These are phyloP conservation scores for Epichloe glyceriae DNA, from an alignment of 2,329 filamentous ascomycete genomes.

Conservation along the genomic window DNA sequence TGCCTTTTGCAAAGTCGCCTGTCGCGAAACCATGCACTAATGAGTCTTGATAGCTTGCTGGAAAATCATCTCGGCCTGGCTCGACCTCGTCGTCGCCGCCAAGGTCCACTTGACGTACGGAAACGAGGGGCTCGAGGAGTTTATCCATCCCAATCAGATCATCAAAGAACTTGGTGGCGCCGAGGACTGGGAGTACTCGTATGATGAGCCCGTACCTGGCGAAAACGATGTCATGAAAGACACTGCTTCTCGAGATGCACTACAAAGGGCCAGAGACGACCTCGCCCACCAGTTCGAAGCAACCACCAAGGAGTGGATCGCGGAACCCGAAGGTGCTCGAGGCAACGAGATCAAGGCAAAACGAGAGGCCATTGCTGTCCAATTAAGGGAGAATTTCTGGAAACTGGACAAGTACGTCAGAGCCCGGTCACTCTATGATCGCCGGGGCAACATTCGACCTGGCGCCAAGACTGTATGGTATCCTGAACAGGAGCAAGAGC, in stretches of 20 bases:
- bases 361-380: conserved; percentile 34
- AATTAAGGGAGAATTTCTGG: conserved; percentile 54
- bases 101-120: conserved; percentile 60
- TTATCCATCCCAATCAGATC: conserved; percentile 47
- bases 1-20: too few species aligned
- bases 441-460: conserved; percentile 15
- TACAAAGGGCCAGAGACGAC: conserved; percentile 37
- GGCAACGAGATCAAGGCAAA: conserved; percentile 15
- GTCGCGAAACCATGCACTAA: not conserved
- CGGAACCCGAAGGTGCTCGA: conserved; percentile 14
- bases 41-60: conserved; percentile 16
- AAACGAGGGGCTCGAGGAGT: conserved; percentile 46
- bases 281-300: conserved; percentile 45
- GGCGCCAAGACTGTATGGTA: conserved; percentile 4
- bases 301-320: conserved; percentile 47
- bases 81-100: conserved; percentile 60
- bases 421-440: conserved; percentile 49
- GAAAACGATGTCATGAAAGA: conserved; percentile 46
- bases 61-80: conserved; percentile 62
- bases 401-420: conserved; percentile 54
- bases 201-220: conserved; percentile 42
- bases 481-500: not conserved
- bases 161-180: conserved; percentile 47
- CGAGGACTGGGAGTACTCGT: conserved; percentile 53
- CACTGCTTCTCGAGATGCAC: conserved; percentile 28